Percentiles rank a stretch among this genome's conserved stretches.
Evolutionary conservation across 805 yeast species (phyloP).

Genomic region (Barnettozyma vustinii): DNA sequence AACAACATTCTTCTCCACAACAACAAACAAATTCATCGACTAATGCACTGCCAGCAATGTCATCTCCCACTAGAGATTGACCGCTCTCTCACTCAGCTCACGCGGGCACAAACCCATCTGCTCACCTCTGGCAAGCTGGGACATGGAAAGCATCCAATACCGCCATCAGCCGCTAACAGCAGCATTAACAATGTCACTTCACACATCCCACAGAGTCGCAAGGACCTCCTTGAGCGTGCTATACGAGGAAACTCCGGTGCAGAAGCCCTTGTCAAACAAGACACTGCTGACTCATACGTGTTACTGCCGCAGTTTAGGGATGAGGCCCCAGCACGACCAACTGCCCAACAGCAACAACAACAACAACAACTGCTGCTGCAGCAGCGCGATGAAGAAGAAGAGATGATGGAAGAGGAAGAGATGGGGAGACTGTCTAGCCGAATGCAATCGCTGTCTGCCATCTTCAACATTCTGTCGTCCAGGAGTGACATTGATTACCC

Average conservation of each 20-base stretch:
- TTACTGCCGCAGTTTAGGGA: conserved; percentile 24
- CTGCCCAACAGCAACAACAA: conserved; percentile 19
- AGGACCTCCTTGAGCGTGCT: background rate
- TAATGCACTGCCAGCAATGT: conserved; percentile 53
- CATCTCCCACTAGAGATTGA: conserved; percentile 52
- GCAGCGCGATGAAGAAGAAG: conserved; percentile 21
- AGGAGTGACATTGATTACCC: conserved; percentile 82
- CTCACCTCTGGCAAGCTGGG: conserved; percentile 35
- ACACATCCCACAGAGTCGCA: background rate
- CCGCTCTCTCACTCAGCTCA: conserved; percentile 45
- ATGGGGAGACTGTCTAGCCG: conserved; percentile 40
- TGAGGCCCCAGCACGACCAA: background rate
- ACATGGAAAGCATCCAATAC: conserved; percentile 7
- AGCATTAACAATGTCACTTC: background rate
- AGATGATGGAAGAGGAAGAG: conserved; percentile 27
- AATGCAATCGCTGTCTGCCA: conserved; percentile 49
- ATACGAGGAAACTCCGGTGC: conserved; percentile 9
- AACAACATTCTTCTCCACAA: background rate
- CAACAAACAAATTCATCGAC: conserved; percentile 3
- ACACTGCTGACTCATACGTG: conserved; percentile 22
- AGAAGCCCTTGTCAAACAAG: background rate
- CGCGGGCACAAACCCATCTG: conserved; percentile 50
- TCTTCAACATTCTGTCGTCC: conserved; percentile 67
- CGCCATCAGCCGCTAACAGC: conserved; percentile 6
- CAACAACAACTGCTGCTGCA: conserved; percentile 26